Evolutionary conservation across 1,139 yeast genomes (phyloP).

Genomic region (Nakaseomyces nivariensis): DNA sequence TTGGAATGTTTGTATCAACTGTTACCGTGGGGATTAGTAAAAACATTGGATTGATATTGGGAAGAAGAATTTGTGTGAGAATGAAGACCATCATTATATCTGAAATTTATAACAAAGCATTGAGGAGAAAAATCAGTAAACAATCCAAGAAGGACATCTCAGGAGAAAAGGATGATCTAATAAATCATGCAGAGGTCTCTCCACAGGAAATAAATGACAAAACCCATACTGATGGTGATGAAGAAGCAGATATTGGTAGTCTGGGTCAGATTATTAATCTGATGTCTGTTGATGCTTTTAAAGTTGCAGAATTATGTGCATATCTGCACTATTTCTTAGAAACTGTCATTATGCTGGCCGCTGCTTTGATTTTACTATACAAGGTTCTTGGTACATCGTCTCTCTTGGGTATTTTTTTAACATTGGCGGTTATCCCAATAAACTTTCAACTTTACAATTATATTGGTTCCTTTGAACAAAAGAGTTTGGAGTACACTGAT

Average conservation of each 20-base stretch:
- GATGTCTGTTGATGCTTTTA: constrained; percentile 46
- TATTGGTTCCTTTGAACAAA: constrained; percentile 2
- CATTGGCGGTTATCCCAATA: constrained; percentile 4
- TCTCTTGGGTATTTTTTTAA: constrained; percentile 3
- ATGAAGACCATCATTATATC: constrained; percentile 85
- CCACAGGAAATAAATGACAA: constrained; percentile 23
- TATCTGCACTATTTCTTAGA: constrained; percentile 3
- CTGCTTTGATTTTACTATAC: constrained; percentile 3
- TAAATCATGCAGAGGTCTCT: background rate
- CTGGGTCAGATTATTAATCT: constrained; percentile 50
- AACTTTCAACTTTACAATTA: constrained; percentile 3
- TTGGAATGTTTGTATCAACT: constrained; percentile 59
- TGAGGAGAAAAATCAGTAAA: constrained; percentile 65
- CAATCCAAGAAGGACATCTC: constrained; percentile 13
- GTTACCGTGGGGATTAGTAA: constrained; percentile 50
- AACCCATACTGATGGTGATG: constrained; percentile 22
- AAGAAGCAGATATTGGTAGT: constrained; percentile 41
- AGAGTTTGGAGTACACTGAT: constrained; percentile 2
- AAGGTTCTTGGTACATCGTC: constrained; percentile 4
- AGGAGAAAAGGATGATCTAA: constrained; percentile 9
- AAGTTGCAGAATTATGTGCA: constrained; percentile 35
- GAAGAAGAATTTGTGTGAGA: constrained; percentile 86
- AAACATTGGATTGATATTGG: constrained; percentile 81
- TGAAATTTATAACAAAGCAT: constrained; percentile 84
- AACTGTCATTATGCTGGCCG: constrained; percentile 4